phyloP scores from a whole-genome alignment of 306 rosid genomes.

The Gillenia trifoliata region DNA sequence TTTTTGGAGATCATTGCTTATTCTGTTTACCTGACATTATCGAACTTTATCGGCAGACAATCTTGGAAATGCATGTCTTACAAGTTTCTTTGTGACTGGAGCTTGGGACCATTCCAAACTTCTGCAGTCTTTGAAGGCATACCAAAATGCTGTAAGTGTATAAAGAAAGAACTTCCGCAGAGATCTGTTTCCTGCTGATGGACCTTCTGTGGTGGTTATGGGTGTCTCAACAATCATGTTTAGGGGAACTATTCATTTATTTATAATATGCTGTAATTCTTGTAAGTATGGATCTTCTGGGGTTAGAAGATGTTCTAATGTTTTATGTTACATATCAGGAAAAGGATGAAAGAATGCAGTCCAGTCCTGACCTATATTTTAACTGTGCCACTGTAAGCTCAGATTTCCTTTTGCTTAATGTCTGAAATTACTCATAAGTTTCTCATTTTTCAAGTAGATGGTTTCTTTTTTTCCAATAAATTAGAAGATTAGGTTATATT shows the following conservation, averaged over 20 bases:
- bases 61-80: conserved; percentile 92
- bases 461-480: too few relatives aligned
- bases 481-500: too few relatives aligned
- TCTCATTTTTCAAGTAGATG: not conserved
- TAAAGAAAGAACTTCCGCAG: conserved; percentile 29
- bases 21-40: not conserved
- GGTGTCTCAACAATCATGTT: not conserved
- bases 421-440: not conserved
- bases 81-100: conserved; percentile 87
- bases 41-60: conserved; percentile 55
- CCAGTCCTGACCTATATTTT: conserved; percentile 83
- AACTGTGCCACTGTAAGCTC: conserved; percentile 80
- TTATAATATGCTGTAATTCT: not conserved
- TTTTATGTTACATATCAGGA: conserved; percentile 54
- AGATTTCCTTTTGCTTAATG: not conserved
- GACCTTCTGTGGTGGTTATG: not conserved
- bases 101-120: conserved; percentile 90
- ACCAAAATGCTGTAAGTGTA: conserved; percentile 91
- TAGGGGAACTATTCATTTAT: conserved; percentile 1
- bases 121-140: conserved; percentile 82
- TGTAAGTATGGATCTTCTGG: conserved; percentile 16
- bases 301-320: conserved; percentile 27
- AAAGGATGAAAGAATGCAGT: conserved; percentile 82
- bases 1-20: not conserved
- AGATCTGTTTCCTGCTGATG: conserved; percentile 1